Base-by-base conservation (phyloP, 768 basidiomycete species). In the Psilocybe cubensis region DNA sequence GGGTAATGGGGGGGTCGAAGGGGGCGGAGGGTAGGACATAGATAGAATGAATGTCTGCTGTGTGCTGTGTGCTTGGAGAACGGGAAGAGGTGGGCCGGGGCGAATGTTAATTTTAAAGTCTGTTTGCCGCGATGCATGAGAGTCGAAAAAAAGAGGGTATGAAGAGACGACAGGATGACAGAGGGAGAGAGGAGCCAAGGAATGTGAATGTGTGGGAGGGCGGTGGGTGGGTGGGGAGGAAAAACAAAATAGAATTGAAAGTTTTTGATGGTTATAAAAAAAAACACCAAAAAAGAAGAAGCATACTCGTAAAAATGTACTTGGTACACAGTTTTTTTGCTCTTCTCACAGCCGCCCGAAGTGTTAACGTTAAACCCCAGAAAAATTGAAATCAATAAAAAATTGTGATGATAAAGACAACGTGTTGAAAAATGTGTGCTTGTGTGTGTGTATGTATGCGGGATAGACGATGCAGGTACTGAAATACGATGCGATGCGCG, bases 301-400 rank as follows among this genome's bases (percentile, higher is more conserved):
- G 50, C 6, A 40, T 6, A 28, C 28, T 9, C 27, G 46, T 38
- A n/a, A 38, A 38, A 38, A n/a, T n/a, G n/a, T n/a, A n/a, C n/a
- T n/a, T 44, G 18, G 24, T 21, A 44, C 25, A 11, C 11, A 44
- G 18, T 27, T 52, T 24, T 17, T n/a, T 38, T 51, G 50, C 46
- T 48, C 46, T n/a, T 48, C 8, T 10, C 27, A 48, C 27, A 27
- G 5, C 14, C 45, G 28, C 4, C 27, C 7, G 6, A 31, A 44
- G 18, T 17, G 40, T 43, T 28, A 27, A 52, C 58, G 28, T 31
- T 29, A 47, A 33, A 46, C 20, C 35, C 28, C 35, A 56, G 49
- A 54, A 40, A 18, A 35, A 55, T 52, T 40, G 44, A 56, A 40
- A 47, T 27, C 24, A 29, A 41, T 24, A 24, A 24, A 55, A 54